Evolutionary conservation across 441 rosid species (phyloP).

Genomic region (Theobroma grandiflorum): DNA sequence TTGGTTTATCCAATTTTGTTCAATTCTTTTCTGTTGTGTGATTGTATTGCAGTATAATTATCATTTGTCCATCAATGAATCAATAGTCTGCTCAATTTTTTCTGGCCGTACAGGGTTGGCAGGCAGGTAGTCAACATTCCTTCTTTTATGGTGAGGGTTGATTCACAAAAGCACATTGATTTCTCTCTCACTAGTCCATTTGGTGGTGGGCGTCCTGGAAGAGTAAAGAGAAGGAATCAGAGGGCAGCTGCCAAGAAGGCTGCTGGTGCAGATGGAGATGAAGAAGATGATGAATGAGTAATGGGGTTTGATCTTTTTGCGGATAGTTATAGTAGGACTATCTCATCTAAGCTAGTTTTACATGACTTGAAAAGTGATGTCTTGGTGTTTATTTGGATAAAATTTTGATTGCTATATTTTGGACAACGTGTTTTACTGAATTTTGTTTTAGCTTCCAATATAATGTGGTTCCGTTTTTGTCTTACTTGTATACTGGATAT

Average conservation of each 20-base stretch:
- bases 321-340: neutral
- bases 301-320: neutral
- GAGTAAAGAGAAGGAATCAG: constrained; percentile 52
- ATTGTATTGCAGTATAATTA: neutral
- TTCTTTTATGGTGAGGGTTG: constrained; percentile 71
- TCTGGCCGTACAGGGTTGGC: constrained; percentile 54
- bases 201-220: constrained; percentile 52
- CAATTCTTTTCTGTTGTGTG: constrained; percentile 23
- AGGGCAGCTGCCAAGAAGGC: constrained; percentile 55
- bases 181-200: constrained; percentile 55
- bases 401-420: neutral
- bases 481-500: neutral
- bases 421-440: neutral
- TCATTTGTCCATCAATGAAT: constrained; percentile 3
- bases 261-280: constrained; percentile 52
- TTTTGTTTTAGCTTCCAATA: neutral
- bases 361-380: constrained; percentile 5
- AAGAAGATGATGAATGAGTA: constrained; percentile 45
- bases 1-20: constrained; percentile 30
- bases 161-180: constrained; percentile 55
- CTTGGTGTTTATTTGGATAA: neutral
- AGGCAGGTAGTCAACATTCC: constrained; percentile 73
- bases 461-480: neutral
- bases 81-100: neutral
- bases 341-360: neutral